Conservation (phyloP, 2,329 filamentous ascomycete genomes). For the Polychaeton citri region DNA sequence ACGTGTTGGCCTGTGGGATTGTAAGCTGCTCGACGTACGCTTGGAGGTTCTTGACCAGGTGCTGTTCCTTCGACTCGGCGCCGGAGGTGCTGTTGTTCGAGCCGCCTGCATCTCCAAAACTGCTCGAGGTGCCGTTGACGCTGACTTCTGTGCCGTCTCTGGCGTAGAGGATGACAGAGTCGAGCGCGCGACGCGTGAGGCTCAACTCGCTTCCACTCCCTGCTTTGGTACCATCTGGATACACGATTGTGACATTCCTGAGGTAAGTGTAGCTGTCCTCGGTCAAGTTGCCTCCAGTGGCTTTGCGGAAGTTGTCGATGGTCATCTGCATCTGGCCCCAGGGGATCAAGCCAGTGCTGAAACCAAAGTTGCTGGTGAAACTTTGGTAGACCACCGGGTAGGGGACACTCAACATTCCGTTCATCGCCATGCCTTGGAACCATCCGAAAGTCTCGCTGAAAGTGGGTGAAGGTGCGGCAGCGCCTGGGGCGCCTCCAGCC, state of each 20-base stretch:
- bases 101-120: slow-evolving; percentile 13
- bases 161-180: slow-evolving; percentile 11
- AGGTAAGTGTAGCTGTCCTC: slow-evolving; percentile 64
- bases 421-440: slow-evolving; percentile 90
- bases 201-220: slow-evolving; percentile 15
- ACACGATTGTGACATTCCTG: slow-evolving; percentile 62
- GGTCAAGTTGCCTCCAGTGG: slow-evolving; percentile 78
- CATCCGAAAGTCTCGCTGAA: slow-evolving; percentile 77
- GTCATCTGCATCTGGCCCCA: slow-evolving; percentile 67
- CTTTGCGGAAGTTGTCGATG: slow-evolving; percentile 71
- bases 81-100: slow-evolving; percentile 12
- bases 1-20: slow-evolving; percentile 80
- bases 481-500: slow-evolving; percentile 41
- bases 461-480: slow-evolving; percentile 59
- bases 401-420: slow-evolving; percentile 86
- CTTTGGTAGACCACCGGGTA: slow-evolving; percentile 79
- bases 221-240: slow-evolving; percentile 44
- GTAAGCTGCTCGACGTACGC: slow-evolving; percentile 71
- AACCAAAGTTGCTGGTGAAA: slow-evolving; percentile 87
- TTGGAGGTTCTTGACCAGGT: slow-evolving; percentile 60
- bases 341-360: slow-evolving; percentile 71
- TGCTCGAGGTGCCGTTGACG: slow-evolving; percentile 27
- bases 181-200: slow-evolving; percentile 13
- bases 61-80: slow-evolving; percentile 32
- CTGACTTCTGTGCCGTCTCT: slow-evolving; percentile 23